Evolutionary conservation across 129 eudicot genomes (phyloP), one percentile per base, ranked within the genome.

Genomic region (Logfia minima): DNA sequence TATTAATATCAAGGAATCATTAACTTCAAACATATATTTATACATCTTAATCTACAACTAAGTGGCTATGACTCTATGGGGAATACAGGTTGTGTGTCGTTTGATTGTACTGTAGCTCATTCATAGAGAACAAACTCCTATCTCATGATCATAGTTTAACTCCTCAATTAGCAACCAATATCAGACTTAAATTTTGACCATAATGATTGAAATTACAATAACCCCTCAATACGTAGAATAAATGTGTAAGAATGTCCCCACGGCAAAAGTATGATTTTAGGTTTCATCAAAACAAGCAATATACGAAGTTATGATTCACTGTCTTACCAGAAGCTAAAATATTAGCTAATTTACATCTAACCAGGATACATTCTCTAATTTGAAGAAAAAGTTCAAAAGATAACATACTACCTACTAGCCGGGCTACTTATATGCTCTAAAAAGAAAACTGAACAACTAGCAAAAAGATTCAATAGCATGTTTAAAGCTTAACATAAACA

Each of bases 151-250:
- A 39, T 53, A 6, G 48, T 45, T 19, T 14, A 72, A 72, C 77
- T 41, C 58, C 18, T 9, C 79, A 61, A 75, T 18, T 75, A 70
- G 64, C 29, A 62, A 41, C 70, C 17, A 61, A 59, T 41, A 74
- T 11, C 16, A 55, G 22, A 73, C 56, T 73, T 11, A 58, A 7
- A 19, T 73, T 56, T n/a, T 37, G 5, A 72, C 37, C 66, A 56
- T 17, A 8, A 2, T 37, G 37, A 34, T 74, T 41, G 37, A 1
- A 74, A 26, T 22, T 24, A n/a, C 18, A 8, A 32, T 9, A 32
- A 55, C 32, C 3, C 2, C 17, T 48, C 62, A 26, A 53, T 3
- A 9, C 31, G 11, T 61, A 61, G 14, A 61, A 21, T 41, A 61
- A 9, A 48, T 22, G 16, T 17, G 22, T 11, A 45, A 6, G 13